Conservation (phyloP, 2,329 filamentous ascomycete species). For the Zymoseptoria brevis region DNA sequence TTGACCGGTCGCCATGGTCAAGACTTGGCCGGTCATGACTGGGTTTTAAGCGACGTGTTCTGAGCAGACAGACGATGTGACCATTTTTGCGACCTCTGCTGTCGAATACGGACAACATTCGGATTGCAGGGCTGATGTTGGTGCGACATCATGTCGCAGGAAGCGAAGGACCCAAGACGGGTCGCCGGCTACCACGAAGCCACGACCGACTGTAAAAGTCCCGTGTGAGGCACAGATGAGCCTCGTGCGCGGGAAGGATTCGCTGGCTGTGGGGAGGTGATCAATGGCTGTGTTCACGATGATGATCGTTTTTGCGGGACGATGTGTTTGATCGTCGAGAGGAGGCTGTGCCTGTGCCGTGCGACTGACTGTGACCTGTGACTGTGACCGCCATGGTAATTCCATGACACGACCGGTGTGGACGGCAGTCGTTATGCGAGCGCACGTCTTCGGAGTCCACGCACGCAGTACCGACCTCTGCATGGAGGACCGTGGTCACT, state of each 20-base stretch:
- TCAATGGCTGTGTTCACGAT: not conserved
- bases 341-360: not conserved
- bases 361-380: not conserved
- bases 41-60: not conserved
- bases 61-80: not conserved
- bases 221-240: not conserved
- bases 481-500: not conserved
- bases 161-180: not conserved
- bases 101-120: not conserved
- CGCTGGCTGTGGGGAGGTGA: not conserved
- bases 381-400: not conserved
- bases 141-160: not conserved
- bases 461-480: not conserved
- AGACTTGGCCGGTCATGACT: not conserved
- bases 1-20: not conserved
- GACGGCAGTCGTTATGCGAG: not conserved
- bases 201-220: not conserved
- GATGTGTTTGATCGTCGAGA: not conserved
- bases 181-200: not conserved
- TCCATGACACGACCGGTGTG: not conserved
- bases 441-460: not conserved
- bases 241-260: not conserved
- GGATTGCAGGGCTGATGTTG: not conserved
- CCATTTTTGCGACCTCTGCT: not conserved
- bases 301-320: not conserved